Conservation (phyloP, 192 early-diverging fungal species). For the Dissophora ornata region DNA sequence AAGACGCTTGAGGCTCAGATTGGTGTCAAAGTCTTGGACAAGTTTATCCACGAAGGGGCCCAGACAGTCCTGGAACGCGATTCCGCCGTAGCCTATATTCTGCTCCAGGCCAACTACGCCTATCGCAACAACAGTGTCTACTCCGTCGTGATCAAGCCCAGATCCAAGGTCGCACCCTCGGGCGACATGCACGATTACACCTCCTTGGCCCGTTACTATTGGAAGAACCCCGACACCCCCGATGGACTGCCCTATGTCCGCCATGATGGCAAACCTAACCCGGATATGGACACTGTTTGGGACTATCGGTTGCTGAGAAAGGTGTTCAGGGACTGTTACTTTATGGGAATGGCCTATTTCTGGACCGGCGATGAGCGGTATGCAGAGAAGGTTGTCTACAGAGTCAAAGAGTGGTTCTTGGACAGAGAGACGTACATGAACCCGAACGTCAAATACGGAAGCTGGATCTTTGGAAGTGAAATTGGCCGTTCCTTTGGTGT, state of each 20-base stretch:
- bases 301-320: constrained; percentile 57
- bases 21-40: constrained; percentile 6
- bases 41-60: constrained; percentile 7
- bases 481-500: constrained; percentile 53
- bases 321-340: constrained; percentile 55
- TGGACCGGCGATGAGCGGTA: constrained; percentile 62
- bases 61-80: constrained; percentile 1
- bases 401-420: constrained; percentile 68
- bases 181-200: constrained; percentile 66
- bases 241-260: constrained; percentile 63
- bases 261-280: constrained; percentile 62
- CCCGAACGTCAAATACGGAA: constrained; percentile 68
- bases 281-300: constrained; percentile 57
- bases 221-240: constrained; percentile 55
- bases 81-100: constrained; percentile 17
- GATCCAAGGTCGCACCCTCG: constrained; percentile 54
- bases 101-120: constrained; percentile 48
- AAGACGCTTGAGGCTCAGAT: constrained; percentile 23
- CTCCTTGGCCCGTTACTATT: constrained; percentile 69
- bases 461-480: constrained; percentile 56
- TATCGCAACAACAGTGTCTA: constrained; percentile 56
- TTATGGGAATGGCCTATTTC: constrained; percentile 64
- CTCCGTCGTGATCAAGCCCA: constrained; percentile 63
- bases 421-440: constrained; percentile 67
- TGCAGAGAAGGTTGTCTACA: constrained; percentile 55